phyloP scores from a whole-genome alignment of 805 yeast species.

The Saccharomyces kudriavzevii region DNA sequence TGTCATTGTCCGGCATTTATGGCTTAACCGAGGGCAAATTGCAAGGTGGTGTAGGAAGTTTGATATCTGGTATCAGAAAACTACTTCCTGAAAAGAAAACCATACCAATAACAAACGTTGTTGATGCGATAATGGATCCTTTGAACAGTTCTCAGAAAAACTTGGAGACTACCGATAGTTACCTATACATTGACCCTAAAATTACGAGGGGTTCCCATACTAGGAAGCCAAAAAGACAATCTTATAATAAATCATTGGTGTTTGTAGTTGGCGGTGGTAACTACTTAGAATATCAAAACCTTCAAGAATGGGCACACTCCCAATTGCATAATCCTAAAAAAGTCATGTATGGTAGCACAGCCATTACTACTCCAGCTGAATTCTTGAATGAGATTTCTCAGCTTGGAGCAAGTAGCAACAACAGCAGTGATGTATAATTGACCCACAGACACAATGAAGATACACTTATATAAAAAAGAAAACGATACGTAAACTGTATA shows the following conservation, averaged over 20 bases:
- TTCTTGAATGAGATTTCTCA: constrained; percentile 59
- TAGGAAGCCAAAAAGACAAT: constrained; percentile 76
- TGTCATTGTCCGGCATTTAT: constrained; percentile 64
- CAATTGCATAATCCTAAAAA: constrained; percentile 38
- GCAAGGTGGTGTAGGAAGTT: constrained; percentile 81
- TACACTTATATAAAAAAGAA: background rate
- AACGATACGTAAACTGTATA: background rate
- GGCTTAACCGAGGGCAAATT: constrained; percentile 75
- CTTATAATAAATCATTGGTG: constrained; percentile 74
- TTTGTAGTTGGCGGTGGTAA: constrained; percentile 97
- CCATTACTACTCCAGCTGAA: constrained; percentile 58
- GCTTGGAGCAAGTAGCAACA: constrained; percentile 33
- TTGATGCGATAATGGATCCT: constrained; percentile 89
- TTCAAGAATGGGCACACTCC: constrained; percentile 74
- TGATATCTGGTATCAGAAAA: constrained; percentile 81
- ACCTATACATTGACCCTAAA: constrained; percentile 83
- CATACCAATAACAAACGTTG: constrained; percentile 82
- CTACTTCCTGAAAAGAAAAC: constrained; percentile 81
- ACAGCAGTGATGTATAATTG: background rate
- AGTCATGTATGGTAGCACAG: constrained; percentile 83
- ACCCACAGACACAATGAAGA: background rate
- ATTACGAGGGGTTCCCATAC: constrained; percentile 81
- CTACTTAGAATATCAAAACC: constrained; percentile 85
- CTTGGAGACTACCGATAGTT: constrained; percentile 76
- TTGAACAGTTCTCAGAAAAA: constrained; percentile 50